phyloP scores from a whole-genome alignment of 1,139 yeast genomes.

The Pneumocystis canis region DNA sequence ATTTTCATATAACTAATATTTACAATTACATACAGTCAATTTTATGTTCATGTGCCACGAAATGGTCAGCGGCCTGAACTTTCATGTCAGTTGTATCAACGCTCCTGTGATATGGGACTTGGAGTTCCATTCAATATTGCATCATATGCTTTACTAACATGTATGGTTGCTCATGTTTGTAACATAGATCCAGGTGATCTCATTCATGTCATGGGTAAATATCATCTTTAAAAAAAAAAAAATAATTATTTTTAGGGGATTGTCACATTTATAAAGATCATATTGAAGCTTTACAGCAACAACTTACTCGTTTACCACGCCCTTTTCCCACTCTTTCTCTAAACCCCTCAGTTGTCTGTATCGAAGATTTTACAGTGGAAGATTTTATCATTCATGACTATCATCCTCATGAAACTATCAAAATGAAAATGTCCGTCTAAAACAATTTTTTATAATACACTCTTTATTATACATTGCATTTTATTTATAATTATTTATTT shows the following conservation, averaged over 20 bases:
- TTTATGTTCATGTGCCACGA: conserved; percentile 69
- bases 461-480: neutral
- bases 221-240: neutral
- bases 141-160: conserved; percentile 78
- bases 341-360: conserved; percentile 43
- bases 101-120: conserved; percentile 98
- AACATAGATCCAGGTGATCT: conserved; percentile 92
- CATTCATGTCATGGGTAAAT: conserved; percentile 70
- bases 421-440: conserved; percentile 66
- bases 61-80: conserved; percentile 42
- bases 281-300: conserved; percentile 74
- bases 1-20: neutral
- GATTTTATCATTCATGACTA: conserved; percentile 72
- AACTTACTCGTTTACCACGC: conserved; percentile 58
- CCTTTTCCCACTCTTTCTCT: conserved; percentile 65
- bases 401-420: conserved; percentile 67
- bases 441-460: neutral
- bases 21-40: conserved; percentile 37
- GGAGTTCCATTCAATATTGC: conserved; percentile 98
- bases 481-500: neutral
- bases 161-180: conserved; percentile 88
- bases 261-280: conserved; percentile 90
- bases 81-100: conserved; percentile 80
- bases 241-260: conserved; percentile 28
- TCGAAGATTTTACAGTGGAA: conserved; percentile 77